A percentile compares a stretch with the other conserved stretches of the same genome.
These are phyloP conservation scores for Trifolium dubium DNA, from an alignment of 306 rosid species.

Conservation along the genomic window DNA sequence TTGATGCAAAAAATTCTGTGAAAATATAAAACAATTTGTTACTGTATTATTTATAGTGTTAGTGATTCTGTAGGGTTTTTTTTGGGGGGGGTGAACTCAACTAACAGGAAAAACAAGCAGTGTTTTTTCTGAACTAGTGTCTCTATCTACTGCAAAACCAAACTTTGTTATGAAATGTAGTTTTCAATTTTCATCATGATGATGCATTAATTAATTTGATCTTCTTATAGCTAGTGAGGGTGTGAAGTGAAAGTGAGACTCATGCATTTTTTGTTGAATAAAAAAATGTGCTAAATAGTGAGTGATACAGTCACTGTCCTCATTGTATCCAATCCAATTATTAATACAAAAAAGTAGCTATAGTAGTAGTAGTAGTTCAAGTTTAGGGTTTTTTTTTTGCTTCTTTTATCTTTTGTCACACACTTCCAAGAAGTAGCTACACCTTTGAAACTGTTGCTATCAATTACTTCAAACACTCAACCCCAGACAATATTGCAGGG, in stretches of 20 bases:
- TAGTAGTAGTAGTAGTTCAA: constrained; percentile 30
- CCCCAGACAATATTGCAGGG: constrained; percentile 47
- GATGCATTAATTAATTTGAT: constrained; percentile 26
- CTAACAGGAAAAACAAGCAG: constrained; percentile 50
- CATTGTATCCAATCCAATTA: constrained; percentile 44
- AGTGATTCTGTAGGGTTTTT: constrained; percentile 8
- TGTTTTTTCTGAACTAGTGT: constrained; percentile 50
- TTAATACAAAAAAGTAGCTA: constrained; percentile 22
- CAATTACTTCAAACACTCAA: constrained; percentile 51
- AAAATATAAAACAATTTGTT: not conserved
- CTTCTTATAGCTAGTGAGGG: not conserved
- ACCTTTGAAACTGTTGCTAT: constrained; percentile 42
- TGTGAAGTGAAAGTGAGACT: not conserved
- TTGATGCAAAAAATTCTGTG: constrained; percentile 29
- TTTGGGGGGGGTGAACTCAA: constrained; percentile 33
- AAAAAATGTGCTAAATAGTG: constrained; percentile 49
- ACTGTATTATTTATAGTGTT: constrained; percentile 1
- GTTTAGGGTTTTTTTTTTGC: constrained; percentile 39
- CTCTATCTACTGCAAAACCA: constrained; percentile 36
- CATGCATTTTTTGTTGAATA: constrained; percentile 17
- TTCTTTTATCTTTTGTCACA: constrained; percentile 29
- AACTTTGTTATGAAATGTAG: constrained; percentile 56
- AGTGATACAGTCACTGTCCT: constrained; percentile 44
- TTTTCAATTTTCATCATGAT: constrained; percentile 50
- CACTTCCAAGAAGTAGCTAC: constrained; percentile 33